phyloP scores from a whole-genome alignment of 192 early-diverging fungal genomes.

The Backusella tuberculispora region DNA sequence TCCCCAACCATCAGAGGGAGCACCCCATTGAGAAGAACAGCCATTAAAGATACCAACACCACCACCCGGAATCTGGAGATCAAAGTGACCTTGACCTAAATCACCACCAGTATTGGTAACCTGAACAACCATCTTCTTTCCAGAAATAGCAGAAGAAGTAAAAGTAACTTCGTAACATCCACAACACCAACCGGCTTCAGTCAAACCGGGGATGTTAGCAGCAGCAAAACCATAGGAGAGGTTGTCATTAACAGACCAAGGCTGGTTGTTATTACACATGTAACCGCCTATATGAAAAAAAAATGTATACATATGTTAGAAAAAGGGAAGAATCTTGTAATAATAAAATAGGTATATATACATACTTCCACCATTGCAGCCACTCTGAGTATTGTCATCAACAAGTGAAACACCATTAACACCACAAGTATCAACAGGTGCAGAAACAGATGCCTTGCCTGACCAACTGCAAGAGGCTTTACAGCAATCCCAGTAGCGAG shows the following conservation, averaged over 20 bases:
- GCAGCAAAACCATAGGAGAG: slow-evolving; percentile 40
- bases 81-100: slow-evolving; percentile 31
- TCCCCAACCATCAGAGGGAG: slow-evolving; percentile 27
- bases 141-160: slow-evolving; percentile 22
- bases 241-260: slow-evolving; percentile 28
- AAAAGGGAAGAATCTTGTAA: background rate
- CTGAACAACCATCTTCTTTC: slow-evolving; percentile 40
- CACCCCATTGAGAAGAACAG: slow-evolving; percentile 27
- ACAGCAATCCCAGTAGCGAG: slow-evolving; percentile 40
- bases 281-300: slow-evolving; percentile 23
- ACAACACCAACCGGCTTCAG: slow-evolving; percentile 32
- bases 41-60: slow-evolving; percentile 39
- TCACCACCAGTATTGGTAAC: slow-evolving; percentile 39
- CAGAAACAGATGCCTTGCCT: slow-evolving; percentile 30
- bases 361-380: slow-evolving; percentile 29
- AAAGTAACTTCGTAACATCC: slow-evolving; percentile 37
- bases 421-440: slow-evolving; percentile 29
- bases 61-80: slow-evolving; percentile 38
- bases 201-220: slow-evolving; percentile 27
- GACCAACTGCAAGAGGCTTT: slow-evolving; percentile 29
- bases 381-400: slow-evolving; percentile 21
- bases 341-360: background rate
- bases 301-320: background rate
- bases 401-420: slow-evolving; percentile 25
- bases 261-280: slow-evolving; percentile 39